A percentile compares a stretch with the other conserved stretches of the same genome.
phyloP scores from a whole-genome alignment of 768 basidiomycete species.

The Auriscalpium orientale region DNA sequence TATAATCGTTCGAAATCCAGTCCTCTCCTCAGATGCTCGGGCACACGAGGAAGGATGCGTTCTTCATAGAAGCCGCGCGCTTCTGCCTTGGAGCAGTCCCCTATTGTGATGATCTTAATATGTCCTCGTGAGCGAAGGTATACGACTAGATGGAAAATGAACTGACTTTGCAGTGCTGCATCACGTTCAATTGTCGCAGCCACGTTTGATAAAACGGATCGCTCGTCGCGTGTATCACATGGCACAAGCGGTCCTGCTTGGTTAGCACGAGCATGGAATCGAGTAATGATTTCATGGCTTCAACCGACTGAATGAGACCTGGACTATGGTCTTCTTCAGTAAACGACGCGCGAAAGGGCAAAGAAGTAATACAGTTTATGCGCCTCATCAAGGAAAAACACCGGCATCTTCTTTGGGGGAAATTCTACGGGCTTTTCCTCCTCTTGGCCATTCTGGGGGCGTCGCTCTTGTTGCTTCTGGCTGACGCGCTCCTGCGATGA shows the following conservation, averaged over 20 bases:
- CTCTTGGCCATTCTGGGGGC: constrained; percentile 23
- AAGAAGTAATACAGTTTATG: constrained; percentile 58
- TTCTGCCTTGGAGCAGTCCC: constrained; percentile 71
- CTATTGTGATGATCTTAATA: constrained; percentile 66
- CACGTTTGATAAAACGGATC: constrained; percentile 83
- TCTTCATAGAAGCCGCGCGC: constrained; percentile 61
- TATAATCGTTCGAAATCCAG: constrained; percentile 69
- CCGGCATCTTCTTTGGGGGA: constrained; percentile 62
- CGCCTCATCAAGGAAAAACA: constrained; percentile 81
- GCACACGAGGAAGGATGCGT: constrained; percentile 59
- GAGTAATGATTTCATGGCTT: constrained; percentile 77
- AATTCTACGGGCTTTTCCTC: constrained; percentile 27
- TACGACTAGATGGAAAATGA: neutral
- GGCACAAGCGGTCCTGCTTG: constrained; percentile 80
- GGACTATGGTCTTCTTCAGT: constrained; percentile 37
- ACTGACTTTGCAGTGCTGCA: constrained; percentile 73
- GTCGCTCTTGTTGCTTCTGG: constrained; percentile 1
- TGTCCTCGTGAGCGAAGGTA: neutral
- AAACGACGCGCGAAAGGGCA: neutral
- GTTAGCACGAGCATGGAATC: constrained; percentile 84
- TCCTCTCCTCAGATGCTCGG: constrained; percentile 43
- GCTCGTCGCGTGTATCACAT: constrained; percentile 76
- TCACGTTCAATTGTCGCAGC: constrained; percentile 71
- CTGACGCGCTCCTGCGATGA: constrained; percentile 2
- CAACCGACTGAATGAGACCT: constrained; percentile 64